Conservation (phyloP, 2,329 filamentous ascomycete species). For the Epichloe uncinata region DNA sequence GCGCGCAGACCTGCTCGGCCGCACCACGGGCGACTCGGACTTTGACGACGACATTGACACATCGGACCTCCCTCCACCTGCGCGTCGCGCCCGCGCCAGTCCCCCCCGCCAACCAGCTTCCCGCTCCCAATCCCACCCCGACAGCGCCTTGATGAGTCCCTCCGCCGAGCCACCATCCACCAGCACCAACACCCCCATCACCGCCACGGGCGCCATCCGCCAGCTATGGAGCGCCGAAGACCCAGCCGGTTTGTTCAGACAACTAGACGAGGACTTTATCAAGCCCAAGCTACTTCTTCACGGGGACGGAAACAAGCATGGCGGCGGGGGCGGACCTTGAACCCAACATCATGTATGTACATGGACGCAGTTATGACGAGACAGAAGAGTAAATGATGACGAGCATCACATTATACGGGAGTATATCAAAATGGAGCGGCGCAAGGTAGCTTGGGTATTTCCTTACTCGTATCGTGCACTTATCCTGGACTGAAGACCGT, state of each 20-base stretch:
- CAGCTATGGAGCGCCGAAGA: constrained; percentile 78
- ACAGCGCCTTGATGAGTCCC: constrained; percentile 19
- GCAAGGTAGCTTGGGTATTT: no score
- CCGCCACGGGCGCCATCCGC: constrained; percentile 61
- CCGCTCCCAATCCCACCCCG: constrained; percentile 5
- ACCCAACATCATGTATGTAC: no score
- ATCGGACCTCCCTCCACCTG: constrained; percentile 52
- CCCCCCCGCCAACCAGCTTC: constrained; percentile 13
- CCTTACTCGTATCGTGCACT: no score
- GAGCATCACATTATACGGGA: no score
- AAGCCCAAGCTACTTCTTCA: constrained; percentile 84
- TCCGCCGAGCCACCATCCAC: constrained; percentile 16
- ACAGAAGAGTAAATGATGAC: no score
- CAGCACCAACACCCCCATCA: constrained; percentile 34
- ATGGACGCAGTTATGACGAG: no score
- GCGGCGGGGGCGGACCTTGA: constrained; percentile 10
- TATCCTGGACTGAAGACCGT: no score
- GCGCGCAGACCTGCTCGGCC: constrained; percentile 41
- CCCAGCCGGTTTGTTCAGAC: constrained; percentile 77
- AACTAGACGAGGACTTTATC: constrained; percentile 91
- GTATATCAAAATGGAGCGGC: no score
- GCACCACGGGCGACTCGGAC: constrained; percentile 41
- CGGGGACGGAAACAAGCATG: constrained; percentile 29
- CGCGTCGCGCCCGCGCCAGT: constrained; percentile 23
- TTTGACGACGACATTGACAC: constrained; percentile 51